Evolutionary conservation across 2,329 filamentous ascomycete species (phyloP).

Genomic region (Dactylonectria macrodidyma): DNA sequence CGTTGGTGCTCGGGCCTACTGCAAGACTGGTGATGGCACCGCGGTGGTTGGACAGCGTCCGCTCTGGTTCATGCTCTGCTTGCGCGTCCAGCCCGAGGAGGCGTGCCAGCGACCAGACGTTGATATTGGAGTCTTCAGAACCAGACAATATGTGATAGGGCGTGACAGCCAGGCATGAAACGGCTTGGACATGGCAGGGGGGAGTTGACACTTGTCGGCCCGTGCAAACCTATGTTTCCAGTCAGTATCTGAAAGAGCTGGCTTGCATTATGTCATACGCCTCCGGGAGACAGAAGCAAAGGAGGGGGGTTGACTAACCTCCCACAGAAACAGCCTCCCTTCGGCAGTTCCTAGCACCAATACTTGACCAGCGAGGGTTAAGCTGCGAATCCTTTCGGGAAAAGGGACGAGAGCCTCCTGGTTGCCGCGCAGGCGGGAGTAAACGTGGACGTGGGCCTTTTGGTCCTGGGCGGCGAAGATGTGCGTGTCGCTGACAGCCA

Average conservation of each 20-base stretch:
- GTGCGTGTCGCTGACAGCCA: slow-evolving; percentile 86
- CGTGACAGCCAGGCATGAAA: slow-evolving; percentile 82
- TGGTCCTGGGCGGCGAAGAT: slow-evolving; percentile 93
- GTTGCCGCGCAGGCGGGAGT: slow-evolving; percentile 85
- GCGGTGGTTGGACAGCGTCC: slow-evolving; percentile 84
- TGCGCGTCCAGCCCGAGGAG: slow-evolving; percentile 75
- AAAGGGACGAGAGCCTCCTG: slow-evolving; percentile 93
- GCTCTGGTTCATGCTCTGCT: slow-evolving; percentile 77
- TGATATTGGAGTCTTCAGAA: slow-evolving; percentile 89
- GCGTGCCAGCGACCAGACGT: slow-evolving; percentile 88
- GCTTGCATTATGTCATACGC: slow-evolving; percentile 28
- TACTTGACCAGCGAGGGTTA: slow-evolving; percentile 80
- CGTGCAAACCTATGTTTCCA: slow-evolving; percentile 72
- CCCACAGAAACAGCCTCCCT: slow-evolving; percentile 91
- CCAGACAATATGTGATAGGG: slow-evolving; percentile 83
- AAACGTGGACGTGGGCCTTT: slow-evolving; percentile 94
- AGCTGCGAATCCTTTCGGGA: slow-evolving; percentile 85
- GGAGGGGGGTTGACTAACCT: slow-evolving; percentile 71
- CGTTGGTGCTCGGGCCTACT: slow-evolving; percentile 76
- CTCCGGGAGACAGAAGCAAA: slow-evolving; percentile 38
- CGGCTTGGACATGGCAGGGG: slow-evolving; percentile 83
- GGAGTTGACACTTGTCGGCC: slow-evolving; percentile 83
- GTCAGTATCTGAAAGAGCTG: slow-evolving; percentile 41
- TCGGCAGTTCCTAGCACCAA: slow-evolving; percentile 87
- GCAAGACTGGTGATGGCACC: slow-evolving; percentile 78